Evolutionary conservation across 1,139 yeast species (phyloP).

Genomic region (Blastobotrys apis): DNA sequence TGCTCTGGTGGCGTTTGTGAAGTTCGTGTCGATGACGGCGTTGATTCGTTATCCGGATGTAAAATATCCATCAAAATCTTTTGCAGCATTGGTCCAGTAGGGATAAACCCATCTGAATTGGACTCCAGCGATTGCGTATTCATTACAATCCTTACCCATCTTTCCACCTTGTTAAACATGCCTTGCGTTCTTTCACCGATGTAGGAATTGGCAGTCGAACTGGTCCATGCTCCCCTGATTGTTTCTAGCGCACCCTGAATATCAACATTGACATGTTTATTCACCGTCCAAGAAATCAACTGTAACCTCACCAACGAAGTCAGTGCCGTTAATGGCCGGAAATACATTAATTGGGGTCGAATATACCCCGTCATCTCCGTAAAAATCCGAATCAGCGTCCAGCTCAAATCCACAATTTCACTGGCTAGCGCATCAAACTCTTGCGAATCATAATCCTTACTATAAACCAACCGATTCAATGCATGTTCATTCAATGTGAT

Average conservation of each 20-base stretch:
- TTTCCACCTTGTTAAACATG: background rate
- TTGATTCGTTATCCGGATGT: no score
- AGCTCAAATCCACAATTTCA: background rate
- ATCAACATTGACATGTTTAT: background rate
- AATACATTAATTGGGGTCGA: conserved; percentile 31
- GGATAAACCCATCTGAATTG: background rate
- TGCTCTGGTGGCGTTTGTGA: no score
- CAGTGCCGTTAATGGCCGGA: conserved; percentile 52
- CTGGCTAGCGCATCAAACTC: background rate
- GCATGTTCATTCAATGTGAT: background rate
- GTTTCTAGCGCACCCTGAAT: background rate
- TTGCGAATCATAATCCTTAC: background rate
- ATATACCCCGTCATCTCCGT: background rate
- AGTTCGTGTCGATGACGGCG: no score
- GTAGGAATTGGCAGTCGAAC: background rate
- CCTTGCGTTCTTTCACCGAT: background rate
- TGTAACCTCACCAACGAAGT: conserved; percentile 30
- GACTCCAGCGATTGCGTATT: background rate
- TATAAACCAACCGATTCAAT: background rate
- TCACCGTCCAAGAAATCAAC: conserved; percentile 17
- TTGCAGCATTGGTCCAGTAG: background rate
- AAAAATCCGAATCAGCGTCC: background rate
- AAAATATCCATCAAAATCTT: background rate
- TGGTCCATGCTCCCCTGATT: background rate
- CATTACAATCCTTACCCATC: background rate